Base-by-base conservation (phyloP, 2,329 filamentous ascomycete genomes). In the Sarocladium strictum region DNA sequence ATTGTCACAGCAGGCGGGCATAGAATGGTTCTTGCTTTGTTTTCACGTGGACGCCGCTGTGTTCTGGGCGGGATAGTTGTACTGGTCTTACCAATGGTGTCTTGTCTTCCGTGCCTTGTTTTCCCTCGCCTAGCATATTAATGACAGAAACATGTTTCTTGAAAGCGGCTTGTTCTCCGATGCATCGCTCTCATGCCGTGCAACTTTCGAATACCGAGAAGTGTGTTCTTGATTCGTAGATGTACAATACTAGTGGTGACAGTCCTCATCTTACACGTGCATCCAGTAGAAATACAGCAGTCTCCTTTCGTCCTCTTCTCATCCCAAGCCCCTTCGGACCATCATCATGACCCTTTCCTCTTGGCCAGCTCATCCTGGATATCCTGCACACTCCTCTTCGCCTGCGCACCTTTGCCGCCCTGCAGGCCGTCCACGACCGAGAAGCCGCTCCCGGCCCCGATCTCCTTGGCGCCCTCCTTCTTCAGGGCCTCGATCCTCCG, bases 401-500 rank as follows among this genome's bases (percentile, higher is more conserved):
- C 57, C 65, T 40, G 26, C 32, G 35, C 32, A 11, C 9, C 19
- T 4, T 7, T n/a, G 19, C 27, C 50, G 11, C 35, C 35, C 33
- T 53, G 32, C 32, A 53, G 11, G 9, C 63, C 66, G 2, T 67
- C 67, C 50, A 67, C 67, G 0, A 67, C 64, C 24, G 68, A 67
- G 60, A 74, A 74, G 29, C 62, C 65, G 1, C 69, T 65, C 37
- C 64, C 65, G 6, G 74, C 70, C 14, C 70, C 69, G 67, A 89
- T 77, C 69, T 80, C 77, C 59, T 79, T 76, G 12, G 87, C 89
- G 59, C 88, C 87, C 68, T 93, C 86, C 47, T 78, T 79, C 67
- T 87, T 79, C 63, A 96, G 81, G 66, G 84, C 83, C 63, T 87
- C 86, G 60, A 96, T 75, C 23, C 90, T 87, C 72, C 85, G 78